Evolutionary conservation across 2,329 filamentous ascomycete genomes (phyloP).

Genomic region (Aspergillus pseudonomiae): DNA sequence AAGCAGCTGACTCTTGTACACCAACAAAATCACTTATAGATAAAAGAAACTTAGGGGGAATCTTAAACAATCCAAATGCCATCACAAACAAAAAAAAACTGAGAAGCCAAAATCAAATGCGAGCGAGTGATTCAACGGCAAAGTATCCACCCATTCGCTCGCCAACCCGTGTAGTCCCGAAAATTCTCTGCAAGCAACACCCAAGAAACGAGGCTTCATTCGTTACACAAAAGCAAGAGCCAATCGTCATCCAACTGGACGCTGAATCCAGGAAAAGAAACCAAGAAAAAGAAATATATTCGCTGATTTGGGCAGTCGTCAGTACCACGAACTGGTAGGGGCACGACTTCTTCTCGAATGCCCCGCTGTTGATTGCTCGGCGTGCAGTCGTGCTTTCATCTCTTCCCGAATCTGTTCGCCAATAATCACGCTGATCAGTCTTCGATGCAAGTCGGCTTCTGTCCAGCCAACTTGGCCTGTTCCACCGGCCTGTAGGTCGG

Average conservation of each 20-base stretch:
- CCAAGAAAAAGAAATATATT: constrained; percentile 7
- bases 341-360: constrained; percentile 16
- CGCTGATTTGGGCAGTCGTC: constrained; percentile 16
- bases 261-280: background rate
- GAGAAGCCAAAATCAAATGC: constrained; percentile 8
- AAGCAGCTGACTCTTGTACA: constrained; percentile 14
- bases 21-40: constrained; percentile 15
- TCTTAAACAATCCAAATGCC: constrained; percentile 18
- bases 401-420: constrained; percentile 50
- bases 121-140: constrained; percentile 10
- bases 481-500: constrained; percentile 39
- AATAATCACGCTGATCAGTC: constrained; percentile 51
- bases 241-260: background rate
- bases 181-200: constrained; percentile 13
- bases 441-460: constrained; percentile 47
- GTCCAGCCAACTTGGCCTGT: constrained; percentile 46
- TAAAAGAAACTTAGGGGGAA: constrained; percentile 19
- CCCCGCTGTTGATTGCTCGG: constrained; percentile 10
- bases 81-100: constrained; percentile 11
- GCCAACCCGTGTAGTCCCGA: constrained; percentile 19
- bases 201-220: constrained; percentile 15
- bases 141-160: constrained; percentile 15
- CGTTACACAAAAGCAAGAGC: constrained; percentile 15
- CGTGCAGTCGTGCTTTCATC: constrained; percentile 33
- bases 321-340: constrained; percentile 33